Base-by-base conservation (phyloP, 2,329 filamentous ascomycete species). In the Aspergillus tamarii region DNA sequence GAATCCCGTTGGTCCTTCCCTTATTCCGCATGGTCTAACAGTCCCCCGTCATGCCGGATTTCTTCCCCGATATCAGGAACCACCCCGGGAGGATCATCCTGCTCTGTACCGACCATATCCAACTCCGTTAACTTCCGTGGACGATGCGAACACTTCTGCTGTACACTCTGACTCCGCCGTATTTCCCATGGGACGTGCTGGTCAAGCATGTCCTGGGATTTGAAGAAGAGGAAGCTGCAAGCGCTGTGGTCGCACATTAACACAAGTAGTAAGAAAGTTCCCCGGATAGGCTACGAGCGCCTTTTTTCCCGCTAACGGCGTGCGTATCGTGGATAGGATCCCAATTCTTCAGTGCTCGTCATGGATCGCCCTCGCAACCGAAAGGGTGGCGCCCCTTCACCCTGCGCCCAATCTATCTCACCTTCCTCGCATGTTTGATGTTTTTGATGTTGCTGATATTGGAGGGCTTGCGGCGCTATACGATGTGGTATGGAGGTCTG, bases 311-410 rank as follows among this genome's bases (percentile, higher is more conserved):
- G 46, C 46, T 50, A 16, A 52, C 19, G 2, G 9, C 9, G 8
- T 11, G 21, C 11, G 52, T 39, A 14, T 23, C 9, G 19, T 54
- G 48, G 19, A 12, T 32, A 50, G 46, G 32, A 39, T 26, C 30
- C 21, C 19, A 48, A 32, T 28, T 32, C 8, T n/a, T 52, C 6
- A 41, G 36, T 39, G 45, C 28, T 34, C 61, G 36, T 55, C 41
- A 39, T 57, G 50, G 52, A 48, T 43, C 30, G 16, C 12, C 7
- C 28, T 34, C n/a, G 32, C 55, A 34, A 19, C 32, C 58, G 30
- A 45, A 57, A 46, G 72, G 71, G 63, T 77, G 75, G 75, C 73
- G 75, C 23, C 74, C 75, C 9, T 60, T 77, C n/a, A 70, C 75
- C 50, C 61, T 77, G 56, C 74, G 75, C 39, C 73, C 72, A 3